Conservation (phyloP, 306 rosid genomes). For the Cyamopsis tetragonoloba region DNA sequence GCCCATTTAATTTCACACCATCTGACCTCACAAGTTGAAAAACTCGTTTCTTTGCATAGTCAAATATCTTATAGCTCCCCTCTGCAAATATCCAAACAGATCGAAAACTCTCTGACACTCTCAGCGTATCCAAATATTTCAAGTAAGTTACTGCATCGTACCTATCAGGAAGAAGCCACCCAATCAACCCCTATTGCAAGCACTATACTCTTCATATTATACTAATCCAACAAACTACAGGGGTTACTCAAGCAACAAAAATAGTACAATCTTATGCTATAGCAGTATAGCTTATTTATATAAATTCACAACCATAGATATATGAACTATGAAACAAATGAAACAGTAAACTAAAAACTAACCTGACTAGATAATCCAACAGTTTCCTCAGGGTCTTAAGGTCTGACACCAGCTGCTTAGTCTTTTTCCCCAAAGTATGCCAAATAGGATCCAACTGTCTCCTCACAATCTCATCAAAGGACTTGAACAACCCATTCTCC, state of each 20-base stretch:
- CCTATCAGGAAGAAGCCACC: constrained; percentile 45
- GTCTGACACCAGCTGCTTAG: constrained; percentile 88
- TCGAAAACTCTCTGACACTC: constrained; percentile 88
- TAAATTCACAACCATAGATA: not conserved
- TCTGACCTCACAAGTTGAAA: constrained; percentile 64
- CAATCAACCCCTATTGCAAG: constrained; percentile 18
- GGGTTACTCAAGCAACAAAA: not conserved
- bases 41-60: constrained; percentile 86
- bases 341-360: not conserved
- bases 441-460: constrained; percentile 96
- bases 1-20: constrained; percentile 46
- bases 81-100: constrained; percentile 98
- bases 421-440: constrained; percentile 90
- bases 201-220: constrained; percentile 16
- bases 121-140: constrained; percentile 91
- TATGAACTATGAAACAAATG: not conserved
- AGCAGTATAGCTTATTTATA: not conserved
- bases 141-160: constrained; percentile 90
- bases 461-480: constrained; percentile 93
- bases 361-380: constrained; percentile 94
- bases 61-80: constrained; percentile 90
- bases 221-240: not conserved
- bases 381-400: constrained; percentile 84
- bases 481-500: constrained; percentile 90
- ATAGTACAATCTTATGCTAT: too few relatives aligned